Conservation (phyloP, 257 asterid genomes). For the Solanum corneliomulleri region DNA sequence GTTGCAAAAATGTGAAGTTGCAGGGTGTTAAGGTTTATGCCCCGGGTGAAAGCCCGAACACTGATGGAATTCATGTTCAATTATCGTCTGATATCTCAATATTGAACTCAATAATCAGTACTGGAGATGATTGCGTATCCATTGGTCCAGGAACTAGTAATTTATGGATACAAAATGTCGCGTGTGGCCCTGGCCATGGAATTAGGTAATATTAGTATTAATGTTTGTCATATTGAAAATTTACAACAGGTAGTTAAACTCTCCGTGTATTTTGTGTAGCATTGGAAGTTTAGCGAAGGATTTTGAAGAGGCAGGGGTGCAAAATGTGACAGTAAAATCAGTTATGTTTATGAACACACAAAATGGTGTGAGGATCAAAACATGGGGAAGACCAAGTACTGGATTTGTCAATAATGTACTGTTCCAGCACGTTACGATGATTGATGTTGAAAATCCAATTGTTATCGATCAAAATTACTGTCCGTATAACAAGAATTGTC, state of each 20-base stretch:
- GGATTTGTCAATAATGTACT: neutral
- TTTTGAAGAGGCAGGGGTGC: neutral
- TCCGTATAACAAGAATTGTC: neutral
- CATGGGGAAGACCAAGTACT: constrained; percentile 1
- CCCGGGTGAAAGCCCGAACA: neutral
- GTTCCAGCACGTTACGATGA: neutral
- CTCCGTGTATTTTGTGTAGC: neutral
- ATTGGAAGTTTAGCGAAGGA: neutral
- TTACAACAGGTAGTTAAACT: neutral
- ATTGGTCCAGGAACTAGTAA: neutral
- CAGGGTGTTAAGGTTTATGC: neutral
- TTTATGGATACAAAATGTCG: neutral
- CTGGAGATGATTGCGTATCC: neutral
- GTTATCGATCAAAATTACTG: neutral
- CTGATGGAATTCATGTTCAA: neutral
- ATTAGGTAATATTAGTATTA: neutral
- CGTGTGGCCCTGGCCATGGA: neutral
- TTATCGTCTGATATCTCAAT: neutral
- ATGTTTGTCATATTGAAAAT: neutral
- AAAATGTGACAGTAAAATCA: neutral
- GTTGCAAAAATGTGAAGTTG: neutral
- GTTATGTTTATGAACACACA: neutral
- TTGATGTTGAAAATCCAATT: neutral
- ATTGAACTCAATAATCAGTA: neutral
- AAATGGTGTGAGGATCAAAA: neutral